Percentiles rank a stretch among this genome's conserved stretches.
These are phyloP conservation scores for Larix sibirica DNA, from an alignment of 83 land plant genomes.

Conservation along the genomic window DNA sequence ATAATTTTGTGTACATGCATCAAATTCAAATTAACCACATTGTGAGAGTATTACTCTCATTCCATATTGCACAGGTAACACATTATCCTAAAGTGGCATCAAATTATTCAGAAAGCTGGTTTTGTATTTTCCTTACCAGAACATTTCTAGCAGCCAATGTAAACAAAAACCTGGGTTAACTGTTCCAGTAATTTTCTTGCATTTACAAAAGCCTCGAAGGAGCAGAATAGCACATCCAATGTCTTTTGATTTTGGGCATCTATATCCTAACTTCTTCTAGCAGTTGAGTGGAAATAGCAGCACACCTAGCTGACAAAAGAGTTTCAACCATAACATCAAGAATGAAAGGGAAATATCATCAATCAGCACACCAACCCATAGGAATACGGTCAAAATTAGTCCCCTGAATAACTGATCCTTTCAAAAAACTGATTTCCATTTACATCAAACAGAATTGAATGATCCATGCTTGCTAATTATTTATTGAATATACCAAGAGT, in stretches of 20 bases:
- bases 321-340: background rate
- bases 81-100: too few species aligned
- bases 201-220: background rate
- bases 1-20: background rate
- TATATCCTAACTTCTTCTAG: background rate
- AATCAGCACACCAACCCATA: background rate
- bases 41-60: too few species aligned
- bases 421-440: background rate
- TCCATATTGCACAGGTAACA: too few species aligned
- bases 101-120: too few species aligned
- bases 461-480: background rate
- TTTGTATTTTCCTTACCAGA: background rate
- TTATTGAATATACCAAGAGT: background rate
- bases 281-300: too few species aligned
- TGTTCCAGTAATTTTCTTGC: background rate
- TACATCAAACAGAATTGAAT: background rate
- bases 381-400: too few species aligned
- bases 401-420: too few species aligned
- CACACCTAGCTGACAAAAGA: background rate
- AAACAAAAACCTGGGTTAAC: background rate
- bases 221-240: background rate
- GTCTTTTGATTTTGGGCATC: background rate
- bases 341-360: background rate
- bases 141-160: background rate
- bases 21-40: background rate